Evolutionary conservation across 805 yeast species (phyloP), one percentile per base, ranked within the genome.

Genomic region (Hanseniaspora clermontiae): DNA sequence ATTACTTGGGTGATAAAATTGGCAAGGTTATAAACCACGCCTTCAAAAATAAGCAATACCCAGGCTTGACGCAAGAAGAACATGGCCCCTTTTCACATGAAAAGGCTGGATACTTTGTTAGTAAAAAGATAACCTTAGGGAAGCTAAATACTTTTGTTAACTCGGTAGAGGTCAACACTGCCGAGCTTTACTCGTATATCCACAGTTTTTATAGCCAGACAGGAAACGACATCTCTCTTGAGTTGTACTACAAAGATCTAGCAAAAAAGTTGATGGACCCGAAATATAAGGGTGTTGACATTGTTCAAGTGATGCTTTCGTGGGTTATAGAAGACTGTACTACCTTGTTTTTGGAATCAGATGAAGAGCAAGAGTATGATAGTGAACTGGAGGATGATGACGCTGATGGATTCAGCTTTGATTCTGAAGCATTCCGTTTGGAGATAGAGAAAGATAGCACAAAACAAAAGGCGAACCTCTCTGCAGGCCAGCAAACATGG

Each of bases 321-420:
- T 52, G 56, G 56, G 56, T 52, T 5, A 29, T 52, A 19, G 56
- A 52, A 31, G 56, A 52, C 20, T 52, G 56, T 39, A 27, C 29
- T 36, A 17, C 15, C 9, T 43, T 51, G 17, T 51, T 51, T 17
- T n/a, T 51, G 42, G n/a, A 10, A 6, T 17, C 36, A 34, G 15
- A 20, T 47, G 40, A 15, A 5, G 46, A 40, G n/a, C n/a, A n/a
- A 29, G 48, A 49, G 17, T 7, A n/a, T 29, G 52, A 49, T 20
- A 10, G 5, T 17, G 38, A 31, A 10, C 24, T 31, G 7, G 45
- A 27, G 9, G 43, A 49, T 9, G 50, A 19, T 5, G 19, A 11
- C 19, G 42, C 9, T 17, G 29, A n/a, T 11, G 20, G 24, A 10
- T 45, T 45, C 31, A 15, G n/a, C 11, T 45, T 45, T 45, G 49